Evolutionary conservation across 345 rosid species (phyloP).

Genomic region (Eucalyptus fibrosa): DNA sequence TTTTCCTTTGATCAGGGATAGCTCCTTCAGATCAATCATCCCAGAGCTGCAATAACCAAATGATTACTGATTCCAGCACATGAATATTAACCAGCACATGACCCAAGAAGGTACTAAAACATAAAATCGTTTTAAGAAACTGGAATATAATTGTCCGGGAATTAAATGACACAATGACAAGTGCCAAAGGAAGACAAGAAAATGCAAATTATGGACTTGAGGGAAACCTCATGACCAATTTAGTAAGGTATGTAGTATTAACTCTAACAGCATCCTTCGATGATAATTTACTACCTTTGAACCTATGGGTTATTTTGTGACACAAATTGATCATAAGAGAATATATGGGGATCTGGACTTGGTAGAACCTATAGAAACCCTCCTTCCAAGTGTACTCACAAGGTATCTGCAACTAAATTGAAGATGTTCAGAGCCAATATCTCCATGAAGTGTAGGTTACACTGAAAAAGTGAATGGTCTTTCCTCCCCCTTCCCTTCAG

Average conservation of each 20-base stretch:
- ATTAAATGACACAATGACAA: not conserved
- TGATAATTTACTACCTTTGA: not conserved
- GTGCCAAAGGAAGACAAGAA: not conserved
- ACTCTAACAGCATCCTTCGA: not conserved
- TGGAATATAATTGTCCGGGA: not conserved
- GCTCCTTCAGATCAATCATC: slow-evolving; percentile 17
- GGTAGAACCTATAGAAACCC: not conserved
- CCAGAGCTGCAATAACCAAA: slow-evolving; percentile 14
- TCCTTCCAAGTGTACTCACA: not conserved
- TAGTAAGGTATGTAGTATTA: too few relatives aligned
- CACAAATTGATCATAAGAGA: not conserved
- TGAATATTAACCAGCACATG: not conserved
- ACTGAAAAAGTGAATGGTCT: not conserved
- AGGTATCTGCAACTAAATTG: not conserved
- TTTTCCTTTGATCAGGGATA: slow-evolving; percentile 60
- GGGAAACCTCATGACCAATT: not conserved
- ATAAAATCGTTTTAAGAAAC: not conserved
- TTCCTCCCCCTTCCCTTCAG: not conserved
- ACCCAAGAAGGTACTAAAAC: not conserved
- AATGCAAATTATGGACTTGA: not conserved
- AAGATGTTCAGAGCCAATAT: not conserved
- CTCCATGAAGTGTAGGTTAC: not conserved
- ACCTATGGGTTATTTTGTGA: not conserved
- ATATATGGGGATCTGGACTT: too few relatives aligned
- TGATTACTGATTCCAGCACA: not conserved